Percentiles rank a stretch among this genome's conserved stretches.
These are phyloP conservation scores for Fraxinus excelsior DNA, from an alignment of 257 asterid genomes.

Conservation along the genomic window DNA sequence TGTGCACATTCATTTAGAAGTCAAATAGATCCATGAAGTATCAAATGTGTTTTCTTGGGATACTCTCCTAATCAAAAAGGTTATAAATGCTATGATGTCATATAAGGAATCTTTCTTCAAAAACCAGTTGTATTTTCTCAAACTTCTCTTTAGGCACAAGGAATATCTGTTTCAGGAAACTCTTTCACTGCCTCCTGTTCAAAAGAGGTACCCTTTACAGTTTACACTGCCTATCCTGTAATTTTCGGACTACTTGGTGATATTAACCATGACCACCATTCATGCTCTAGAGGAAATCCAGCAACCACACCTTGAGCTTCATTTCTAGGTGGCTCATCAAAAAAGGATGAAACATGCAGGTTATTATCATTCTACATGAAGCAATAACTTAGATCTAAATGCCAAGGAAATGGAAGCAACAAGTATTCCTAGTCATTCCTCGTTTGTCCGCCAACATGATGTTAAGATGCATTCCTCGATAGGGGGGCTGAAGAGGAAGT, in stretches of 20 bases:
- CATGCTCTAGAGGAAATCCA: not conserved
- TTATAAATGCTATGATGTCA: not conserved
- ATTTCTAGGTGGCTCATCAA: not conserved
- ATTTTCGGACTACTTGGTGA: not conserved
- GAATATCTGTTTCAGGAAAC: not conserved
- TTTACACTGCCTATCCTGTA: not conserved
- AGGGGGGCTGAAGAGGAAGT: not conserved
- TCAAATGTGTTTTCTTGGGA: not conserved
- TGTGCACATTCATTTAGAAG: not conserved
- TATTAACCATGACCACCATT: not conserved
- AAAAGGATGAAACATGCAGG: not conserved
- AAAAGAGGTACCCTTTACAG: not conserved
- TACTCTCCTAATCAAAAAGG: not conserved
- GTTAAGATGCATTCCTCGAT: not conserved
- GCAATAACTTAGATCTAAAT: not conserved
- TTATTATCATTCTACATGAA: not conserved
- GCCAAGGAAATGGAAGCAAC: not conserved
- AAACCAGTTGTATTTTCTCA: not conserved
- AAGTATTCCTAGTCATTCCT: not conserved
- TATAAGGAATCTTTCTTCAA: not conserved
- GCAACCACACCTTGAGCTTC: not conserved
- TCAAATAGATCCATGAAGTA: not conserved
- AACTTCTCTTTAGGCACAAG: not conserved
- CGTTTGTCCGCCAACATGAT: no score
- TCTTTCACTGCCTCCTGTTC: not conserved